Evolutionary conservation across 2,329 filamentous ascomycete species (phyloP).

Genomic region (Penicillium sp.): DNA sequence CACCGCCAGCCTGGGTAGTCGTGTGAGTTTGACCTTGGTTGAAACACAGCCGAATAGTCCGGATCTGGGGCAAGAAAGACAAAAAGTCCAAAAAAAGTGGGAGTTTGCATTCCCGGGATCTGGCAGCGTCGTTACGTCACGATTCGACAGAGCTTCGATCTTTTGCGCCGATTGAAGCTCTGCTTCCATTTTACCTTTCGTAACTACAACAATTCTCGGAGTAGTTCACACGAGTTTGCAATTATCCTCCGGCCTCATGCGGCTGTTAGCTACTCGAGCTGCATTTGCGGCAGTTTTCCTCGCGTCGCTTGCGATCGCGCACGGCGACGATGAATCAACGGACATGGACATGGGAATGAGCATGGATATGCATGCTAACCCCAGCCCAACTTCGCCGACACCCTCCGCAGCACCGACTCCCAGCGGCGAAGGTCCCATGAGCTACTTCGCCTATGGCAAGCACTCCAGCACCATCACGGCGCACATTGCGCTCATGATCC

Average conservation of each 20-base stretch:
- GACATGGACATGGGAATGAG: conserved; percentile 28
- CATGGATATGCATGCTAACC: conserved; percentile 23
- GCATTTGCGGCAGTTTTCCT: conserved; percentile 31
- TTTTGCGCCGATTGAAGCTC: conserved; percentile 16
- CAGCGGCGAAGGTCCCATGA: conserved; percentile 36
- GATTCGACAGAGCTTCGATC: conserved; percentile 22
- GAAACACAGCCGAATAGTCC: neutral
- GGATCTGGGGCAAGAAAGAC: neutral
- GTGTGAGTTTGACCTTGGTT: conserved; percentile 1
- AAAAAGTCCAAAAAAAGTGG: neutral
- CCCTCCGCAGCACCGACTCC: conserved; percentile 15
- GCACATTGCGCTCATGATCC: conserved; percentile 68
- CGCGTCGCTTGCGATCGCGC: conserved; percentile 31
- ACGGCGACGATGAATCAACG: conserved; percentile 34
- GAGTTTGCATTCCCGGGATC: conserved; percentile 5
- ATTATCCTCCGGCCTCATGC: conserved; percentile 20
- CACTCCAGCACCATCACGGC: conserved; percentile 56
- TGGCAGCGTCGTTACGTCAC: conserved; percentile 23
- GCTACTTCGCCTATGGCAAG: conserved; percentile 44
- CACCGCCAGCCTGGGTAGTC: neutral
- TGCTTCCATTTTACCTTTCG: conserved; percentile 1
- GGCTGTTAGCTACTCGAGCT: conserved; percentile 23
- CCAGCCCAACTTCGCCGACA: conserved; percentile 11
- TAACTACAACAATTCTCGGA: conserved; percentile 4
- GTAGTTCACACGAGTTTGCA: conserved; percentile 4